Base-by-base conservation (phyloP, 164 flowering plant genomes). In the Liriodendron chinense region DNA sequence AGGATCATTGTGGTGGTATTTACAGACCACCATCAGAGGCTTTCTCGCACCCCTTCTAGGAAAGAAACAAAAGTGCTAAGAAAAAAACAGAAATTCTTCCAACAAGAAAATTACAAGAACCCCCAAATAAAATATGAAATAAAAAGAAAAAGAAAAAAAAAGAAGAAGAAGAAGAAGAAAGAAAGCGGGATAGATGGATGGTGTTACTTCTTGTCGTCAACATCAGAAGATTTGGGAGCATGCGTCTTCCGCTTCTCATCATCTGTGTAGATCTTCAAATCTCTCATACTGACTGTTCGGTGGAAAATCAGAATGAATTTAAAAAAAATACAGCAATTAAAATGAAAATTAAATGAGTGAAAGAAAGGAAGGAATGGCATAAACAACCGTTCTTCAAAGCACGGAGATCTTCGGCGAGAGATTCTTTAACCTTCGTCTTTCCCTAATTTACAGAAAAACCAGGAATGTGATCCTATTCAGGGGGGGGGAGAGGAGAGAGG, bases 181-280 rank as follows among this genome's bases (percentile, higher is more conserved):
- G n/a, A n/a, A n/a, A 28, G 26, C 16, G 50, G 22, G 4, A 63
- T 3, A 62, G 2, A 43, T 0, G 50, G 69, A 74, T 70, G 50
- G 8, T 3, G 14, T 12, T 9, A 34, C 75, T 76, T 84, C 88
- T 23, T 65, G 69, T 34, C 53, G 43, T 57, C 71, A 9, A 70
- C 50, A 57, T 34, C 77, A 43, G 47, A 43, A 43, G 75, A 8
- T 48, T 72, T 79, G 73, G 72, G 26, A 9, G 43, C 64, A 13
- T 18, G 67, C n/a, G 9, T 77, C 53, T 74, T 77, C 59, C 25
- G 75, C 22, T 71, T 81, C 61, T 77, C 79, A 69, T 47, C 68
- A 53, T 88, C 90, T 7, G 84, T 70, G 80, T 79, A 87, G 7
- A 89, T 65, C 80, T 86, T 88, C 53, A 89, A 85, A 75, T 65